Percentiles rank a stretch among this genome's conserved stretches.
Evolutionary conservation across 192 early-diverging fungal species (phyloP).

Genomic region (Coemansia sp.): DNA sequence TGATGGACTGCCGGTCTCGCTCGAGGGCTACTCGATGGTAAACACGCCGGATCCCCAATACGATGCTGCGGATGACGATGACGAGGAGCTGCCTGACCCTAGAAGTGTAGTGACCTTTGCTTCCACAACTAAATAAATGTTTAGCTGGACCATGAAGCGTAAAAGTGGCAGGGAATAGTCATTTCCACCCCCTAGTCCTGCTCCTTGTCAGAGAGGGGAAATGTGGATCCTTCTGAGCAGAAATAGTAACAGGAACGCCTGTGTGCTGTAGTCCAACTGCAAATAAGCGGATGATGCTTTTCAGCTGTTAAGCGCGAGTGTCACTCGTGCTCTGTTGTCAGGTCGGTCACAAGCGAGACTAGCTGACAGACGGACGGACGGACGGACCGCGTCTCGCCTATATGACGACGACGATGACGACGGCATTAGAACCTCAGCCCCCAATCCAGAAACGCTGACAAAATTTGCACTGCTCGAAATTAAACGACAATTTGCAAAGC

Average conservation of each 20-base stretch:
- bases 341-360: background rate
- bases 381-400: background rate
- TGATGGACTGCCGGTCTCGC: constrained; percentile 13
- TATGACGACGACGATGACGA: background rate
- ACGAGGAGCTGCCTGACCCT: constrained; percentile 16
- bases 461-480: constrained; percentile 11
- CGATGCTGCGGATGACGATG: background rate
- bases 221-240: background rate
- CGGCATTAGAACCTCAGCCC: background rate
- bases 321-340: background rate
- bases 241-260: background rate
- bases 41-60: constrained; percentile 15
- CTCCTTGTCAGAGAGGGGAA: background rate
- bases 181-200: background rate
- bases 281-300: background rate
- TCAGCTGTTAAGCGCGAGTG: background rate
- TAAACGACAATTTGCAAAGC: background rate
- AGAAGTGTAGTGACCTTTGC: constrained; percentile 4
- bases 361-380: background rate
- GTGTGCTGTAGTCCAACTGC: background rate
- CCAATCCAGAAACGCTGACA: constrained; percentile 6
- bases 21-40: constrained; percentile 26
- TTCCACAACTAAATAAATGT: background rate
- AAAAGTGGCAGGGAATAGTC: too few species aligned
- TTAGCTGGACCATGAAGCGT: background rate